Evolutionary conservation across 2,329 filamentous ascomycete genomes (phyloP).

Genomic region (Monosporascus sp.): DNA sequence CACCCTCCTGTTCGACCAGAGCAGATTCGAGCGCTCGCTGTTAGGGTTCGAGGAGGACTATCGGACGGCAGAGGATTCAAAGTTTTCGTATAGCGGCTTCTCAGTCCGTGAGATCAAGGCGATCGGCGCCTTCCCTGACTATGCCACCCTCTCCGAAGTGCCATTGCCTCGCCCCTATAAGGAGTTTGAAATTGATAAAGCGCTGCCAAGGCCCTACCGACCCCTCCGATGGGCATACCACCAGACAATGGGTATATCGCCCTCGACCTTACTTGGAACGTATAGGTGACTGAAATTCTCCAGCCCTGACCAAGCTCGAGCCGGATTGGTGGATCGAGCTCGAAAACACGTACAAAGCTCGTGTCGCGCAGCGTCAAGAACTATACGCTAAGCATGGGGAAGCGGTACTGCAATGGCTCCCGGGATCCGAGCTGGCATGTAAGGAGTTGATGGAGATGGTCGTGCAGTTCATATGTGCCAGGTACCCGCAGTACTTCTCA

Average conservation of each 20-base stretch:
- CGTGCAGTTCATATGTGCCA: slow-evolving; percentile 69
- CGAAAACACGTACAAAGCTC: slow-evolving; percentile 62
- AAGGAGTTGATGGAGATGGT: slow-evolving; percentile 87
- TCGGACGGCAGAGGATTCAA: slow-evolving; percentile 22
- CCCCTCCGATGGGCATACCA: slow-evolving; percentile 82
- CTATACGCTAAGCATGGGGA: slow-evolving; percentile 60
- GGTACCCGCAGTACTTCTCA: slow-evolving; percentile 72
- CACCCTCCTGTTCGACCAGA: slow-evolving; percentile 13
- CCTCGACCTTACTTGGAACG: too few species aligned
- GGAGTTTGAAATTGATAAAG: slow-evolving; percentile 63
- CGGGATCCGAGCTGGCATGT: slow-evolving; percentile 71
- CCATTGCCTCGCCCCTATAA: slow-evolving; percentile 59
- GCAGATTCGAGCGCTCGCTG: slow-evolving; percentile 17
- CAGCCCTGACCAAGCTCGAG: slow-evolving; percentile 73
- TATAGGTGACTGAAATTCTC: not conserved
- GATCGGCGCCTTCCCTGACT: slow-evolving; percentile 75
- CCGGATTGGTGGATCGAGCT: slow-evolving; percentile 87
- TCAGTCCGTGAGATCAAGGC: slow-evolving; percentile 62
- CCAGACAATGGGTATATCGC: slow-evolving; percentile 78
- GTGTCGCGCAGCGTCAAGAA: slow-evolving; percentile 62
- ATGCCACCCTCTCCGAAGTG: slow-evolving; percentile 68
- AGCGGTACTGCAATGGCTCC: slow-evolving; percentile 60
- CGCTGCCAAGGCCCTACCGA: slow-evolving; percentile 68
- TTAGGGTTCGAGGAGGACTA: slow-evolving; percentile 31
- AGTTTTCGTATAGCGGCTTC: slow-evolving; percentile 63